Percentiles rank a stretch among this genome's conserved stretches.
phyloP scores from a whole-genome alignment of 2,329 filamentous ascomycete species.

The Pyrenochaeta sp. region DNA sequence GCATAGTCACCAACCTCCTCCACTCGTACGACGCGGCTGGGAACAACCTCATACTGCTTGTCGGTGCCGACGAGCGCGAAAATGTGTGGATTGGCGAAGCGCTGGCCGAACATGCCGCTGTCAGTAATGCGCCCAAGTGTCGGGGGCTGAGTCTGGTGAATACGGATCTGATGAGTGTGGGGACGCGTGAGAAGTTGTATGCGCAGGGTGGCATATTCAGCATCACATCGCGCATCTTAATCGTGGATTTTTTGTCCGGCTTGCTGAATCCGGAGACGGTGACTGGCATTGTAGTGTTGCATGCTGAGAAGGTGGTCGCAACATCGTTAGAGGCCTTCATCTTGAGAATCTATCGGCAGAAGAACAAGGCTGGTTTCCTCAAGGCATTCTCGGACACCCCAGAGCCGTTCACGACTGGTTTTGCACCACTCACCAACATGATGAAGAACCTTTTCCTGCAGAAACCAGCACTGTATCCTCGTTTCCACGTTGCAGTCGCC shows the following conservation, averaged over 20 bases:
- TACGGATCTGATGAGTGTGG: constrained; percentile 90
- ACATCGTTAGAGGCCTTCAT: constrained; percentile 96
- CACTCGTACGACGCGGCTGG: constrained; percentile 97
- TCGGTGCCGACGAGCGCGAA: constrained; percentile 90
- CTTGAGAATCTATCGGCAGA: constrained; percentile 88
- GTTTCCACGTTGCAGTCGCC: constrained; percentile 91
- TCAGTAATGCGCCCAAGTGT: constrained; percentile 82
- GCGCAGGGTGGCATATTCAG: constrained; percentile 88
- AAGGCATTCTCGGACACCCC: constrained; percentile 97
- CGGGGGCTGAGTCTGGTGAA: constrained; percentile 91
- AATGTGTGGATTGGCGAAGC: constrained; percentile 98
- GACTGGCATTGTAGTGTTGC: constrained; percentile 85
- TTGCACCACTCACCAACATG: constrained; percentile 86
- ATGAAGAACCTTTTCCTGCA: constrained; percentile 91
- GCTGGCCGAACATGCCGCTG: constrained; percentile 91
- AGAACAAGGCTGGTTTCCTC: constrained; percentile 91
- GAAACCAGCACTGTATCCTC: constrained; percentile 88
- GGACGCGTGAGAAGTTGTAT: constrained; percentile 90
- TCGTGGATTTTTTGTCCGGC: constrained; percentile 89
- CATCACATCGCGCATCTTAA: constrained; percentile 92
- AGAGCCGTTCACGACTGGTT: constrained; percentile 87
- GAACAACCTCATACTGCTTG: constrained; percentile 87
- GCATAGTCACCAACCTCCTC: constrained; percentile 92
- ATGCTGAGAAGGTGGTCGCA: constrained; percentile 84
- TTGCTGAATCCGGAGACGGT: constrained; percentile 83